Base-by-base conservation (phyloP, 1,284 basidiomycete species). In the Laetiporus sulphureus region DNA sequence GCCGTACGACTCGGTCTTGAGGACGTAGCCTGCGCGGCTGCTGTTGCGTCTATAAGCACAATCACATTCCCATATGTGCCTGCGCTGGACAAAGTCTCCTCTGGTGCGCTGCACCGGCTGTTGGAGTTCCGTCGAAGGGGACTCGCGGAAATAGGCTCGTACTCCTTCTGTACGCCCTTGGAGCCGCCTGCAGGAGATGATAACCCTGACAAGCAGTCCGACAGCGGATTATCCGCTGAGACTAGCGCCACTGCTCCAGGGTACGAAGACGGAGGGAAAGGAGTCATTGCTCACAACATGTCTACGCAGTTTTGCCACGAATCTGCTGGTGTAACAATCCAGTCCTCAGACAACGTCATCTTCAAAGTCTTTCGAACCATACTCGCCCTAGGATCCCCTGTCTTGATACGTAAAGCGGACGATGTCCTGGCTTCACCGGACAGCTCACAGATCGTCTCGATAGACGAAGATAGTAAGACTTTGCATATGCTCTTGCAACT, bases 311-410 rank as follows among this genome's bases (percentile, higher is more conserved):
- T 37, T 18, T 2, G 19, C 27, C 19, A 31, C n/a, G 15, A 23
- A 12, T 18, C 32, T 36, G 36, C 38, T 21, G 43, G 39, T 19
- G 2, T 53, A 13, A 38, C 48, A 2, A 36, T 47, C 49, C 54
- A 52, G 42, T 47, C 58, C 41, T 55, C 53, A 11, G 44, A 53
- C 30, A 29, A 18, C 7, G 29, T 44, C 12, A 36, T 51, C 48
- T 49, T 54, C 41, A 36, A 47, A 37, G 39, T 49, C 7, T 39
- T 40, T 38, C 40, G 37, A n/a, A 20, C 21, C 15, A 35, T 50
- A 23, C 31, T 54, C 18, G 25, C 41, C 3, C 23, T 44, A 10
- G 41, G 56, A 38, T 57, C 58, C 51, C 45, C 58, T 38, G 53
- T 57, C 23, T 57, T 57, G 11, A 23, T 20, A 19, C 19, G 18